phyloP scores from a whole-genome alignment of 768 basidiomycete genomes.

The Hysterangium stoloniferum region DNA sequence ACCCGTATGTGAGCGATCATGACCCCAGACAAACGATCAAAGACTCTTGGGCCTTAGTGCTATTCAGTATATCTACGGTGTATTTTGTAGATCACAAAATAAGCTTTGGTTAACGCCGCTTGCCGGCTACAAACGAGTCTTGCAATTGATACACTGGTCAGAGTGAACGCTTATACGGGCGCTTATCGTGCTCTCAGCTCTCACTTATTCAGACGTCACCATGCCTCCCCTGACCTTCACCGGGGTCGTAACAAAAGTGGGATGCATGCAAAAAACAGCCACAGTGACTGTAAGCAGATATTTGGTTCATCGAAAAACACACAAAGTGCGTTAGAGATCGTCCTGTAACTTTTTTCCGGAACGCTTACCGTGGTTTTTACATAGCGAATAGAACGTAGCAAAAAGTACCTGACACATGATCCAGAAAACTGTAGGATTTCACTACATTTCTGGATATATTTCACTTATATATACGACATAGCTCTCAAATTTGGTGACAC shows the following conservation, averaged over 20 bases:
- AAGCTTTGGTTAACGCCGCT: too few species aligned
- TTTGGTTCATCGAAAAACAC: constrained; percentile 63
- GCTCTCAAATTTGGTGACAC: constrained; percentile 53
- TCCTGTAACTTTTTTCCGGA: neutral
- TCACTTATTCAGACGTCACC: neutral
- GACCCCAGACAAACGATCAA: too few species aligned
- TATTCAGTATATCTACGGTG: too few species aligned
- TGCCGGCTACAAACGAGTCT: too few species aligned
- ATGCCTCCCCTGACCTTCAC: constrained; percentile 78
- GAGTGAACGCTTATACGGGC: too few species aligned
- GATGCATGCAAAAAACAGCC: constrained; percentile 77
- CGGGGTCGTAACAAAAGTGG: constrained; percentile 72
- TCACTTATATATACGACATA: constrained; percentile 8
- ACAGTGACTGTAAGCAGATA: constrained; percentile 76
- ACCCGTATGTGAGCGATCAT: too few species aligned
- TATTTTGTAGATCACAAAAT: too few species aligned
- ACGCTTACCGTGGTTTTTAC: constrained; percentile 7
- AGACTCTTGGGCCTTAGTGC: too few species aligned
- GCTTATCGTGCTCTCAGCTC: too few species aligned
- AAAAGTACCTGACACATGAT: constrained; percentile 75
- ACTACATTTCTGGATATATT: neutral
- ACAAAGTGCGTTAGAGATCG: constrained; percentile 48
- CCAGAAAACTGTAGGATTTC: constrained; percentile 53
- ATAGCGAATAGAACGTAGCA: constrained; percentile 44
- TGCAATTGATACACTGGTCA: too few species aligned